These are phyloP conservation scores for Tricholoma terreum DNA, from an alignment of 768 basidiomycete genomes.

Conservation along the genomic window DNA sequence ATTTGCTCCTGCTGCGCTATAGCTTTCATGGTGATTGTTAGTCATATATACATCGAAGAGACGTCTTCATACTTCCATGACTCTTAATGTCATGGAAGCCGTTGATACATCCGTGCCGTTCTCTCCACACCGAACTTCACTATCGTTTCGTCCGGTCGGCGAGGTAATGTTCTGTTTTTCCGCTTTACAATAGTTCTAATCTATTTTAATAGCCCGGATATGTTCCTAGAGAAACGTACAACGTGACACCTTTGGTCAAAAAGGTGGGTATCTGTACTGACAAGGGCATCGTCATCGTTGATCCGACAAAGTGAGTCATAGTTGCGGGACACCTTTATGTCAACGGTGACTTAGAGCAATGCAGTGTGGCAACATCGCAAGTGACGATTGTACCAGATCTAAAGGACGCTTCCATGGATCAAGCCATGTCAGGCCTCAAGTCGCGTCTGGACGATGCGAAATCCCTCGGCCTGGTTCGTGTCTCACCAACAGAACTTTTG, in stretches of 20 bases:
- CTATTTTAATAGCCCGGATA: constrained; percentile 52
- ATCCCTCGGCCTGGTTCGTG: constrained; percentile 65
- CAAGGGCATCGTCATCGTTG: constrained; percentile 61
- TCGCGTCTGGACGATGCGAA: constrained; percentile 52
- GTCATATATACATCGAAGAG: constrained; percentile 70
- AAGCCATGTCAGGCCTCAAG: constrained; percentile 52
- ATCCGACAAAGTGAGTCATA: constrained; percentile 60
- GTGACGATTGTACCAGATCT: constrained; percentile 62
- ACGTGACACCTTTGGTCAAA: constrained; percentile 57
- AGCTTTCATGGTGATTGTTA: constrained; percentile 21
- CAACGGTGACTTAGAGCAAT: not conserved
- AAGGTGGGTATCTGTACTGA: constrained; percentile 65
- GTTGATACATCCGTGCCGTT: constrained; percentile 35
- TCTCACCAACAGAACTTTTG: constrained; percentile 53
- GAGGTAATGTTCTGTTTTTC: constrained; percentile 41
- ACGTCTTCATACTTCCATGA: constrained; percentile 51
- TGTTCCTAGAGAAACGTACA: constrained; percentile 67
- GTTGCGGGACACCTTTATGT: not conserved
- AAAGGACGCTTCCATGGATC: constrained; percentile 33
- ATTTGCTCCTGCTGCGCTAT: not conserved
- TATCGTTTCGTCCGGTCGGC: constrained; percentile 61
- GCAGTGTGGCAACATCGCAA: constrained; percentile 39
- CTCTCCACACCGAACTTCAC: constrained; percentile 33
- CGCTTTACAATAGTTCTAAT: not conserved
- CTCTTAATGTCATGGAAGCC: constrained; percentile 60